Percentiles rank a stretch among this genome's conserved stretches.
These are phyloP conservation scores for Hyaloscypha hepaticicola DNA, from an alignment of 495 filamentous ascomycete genomes.

Conservation along the genomic window DNA sequence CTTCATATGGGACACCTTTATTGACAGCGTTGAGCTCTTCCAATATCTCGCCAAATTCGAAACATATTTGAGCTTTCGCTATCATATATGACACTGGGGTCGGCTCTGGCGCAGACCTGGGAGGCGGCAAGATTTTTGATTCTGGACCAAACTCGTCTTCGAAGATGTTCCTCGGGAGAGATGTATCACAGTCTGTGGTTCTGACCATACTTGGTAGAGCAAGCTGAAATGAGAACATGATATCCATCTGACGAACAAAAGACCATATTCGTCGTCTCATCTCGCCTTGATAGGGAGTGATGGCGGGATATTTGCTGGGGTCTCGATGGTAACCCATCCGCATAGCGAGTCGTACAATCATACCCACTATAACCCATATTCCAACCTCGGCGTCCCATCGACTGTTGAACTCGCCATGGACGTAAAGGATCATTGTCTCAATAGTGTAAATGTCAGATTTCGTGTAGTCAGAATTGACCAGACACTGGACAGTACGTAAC, in stretches of 20 bases:
- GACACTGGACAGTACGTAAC: constrained; percentile 78
- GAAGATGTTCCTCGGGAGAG: constrained; percentile 84
- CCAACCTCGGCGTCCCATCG: constrained; percentile 78
- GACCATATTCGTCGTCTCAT: constrained; percentile 90
- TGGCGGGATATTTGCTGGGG: constrained; percentile 74
- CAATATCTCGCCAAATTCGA: constrained; percentile 50
- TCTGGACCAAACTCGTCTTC: constrained; percentile 91
- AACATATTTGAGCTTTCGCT: constrained; percentile 53
- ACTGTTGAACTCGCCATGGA: constrained; percentile 76
- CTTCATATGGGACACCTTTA: constrained; percentile 68
- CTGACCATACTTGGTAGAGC: constrained; percentile 90
- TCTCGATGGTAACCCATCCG: constrained; percentile 96
- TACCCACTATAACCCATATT: constrained; percentile 76
- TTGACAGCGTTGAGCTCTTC: constrained; percentile 47
- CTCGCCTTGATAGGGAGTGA: constrained; percentile 86
- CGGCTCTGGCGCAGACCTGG: constrained; percentile 70
- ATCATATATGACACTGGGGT: constrained; percentile 92
- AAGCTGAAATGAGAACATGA: constrained; percentile 87
- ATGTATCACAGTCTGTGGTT: constrained; percentile 76
- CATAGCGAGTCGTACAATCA: constrained; percentile 84
- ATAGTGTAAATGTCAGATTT: constrained; percentile 82
- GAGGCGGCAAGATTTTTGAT: constrained; percentile 70
- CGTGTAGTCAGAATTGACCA: constrained; percentile 85
- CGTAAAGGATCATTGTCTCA: constrained; percentile 84
- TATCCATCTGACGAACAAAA: constrained; percentile 75